phyloP scores from a whole-genome alignment of 2,329 filamentous ascomycete genomes.

The Ophiocordyceps polyrhachis-furcata region DNA sequence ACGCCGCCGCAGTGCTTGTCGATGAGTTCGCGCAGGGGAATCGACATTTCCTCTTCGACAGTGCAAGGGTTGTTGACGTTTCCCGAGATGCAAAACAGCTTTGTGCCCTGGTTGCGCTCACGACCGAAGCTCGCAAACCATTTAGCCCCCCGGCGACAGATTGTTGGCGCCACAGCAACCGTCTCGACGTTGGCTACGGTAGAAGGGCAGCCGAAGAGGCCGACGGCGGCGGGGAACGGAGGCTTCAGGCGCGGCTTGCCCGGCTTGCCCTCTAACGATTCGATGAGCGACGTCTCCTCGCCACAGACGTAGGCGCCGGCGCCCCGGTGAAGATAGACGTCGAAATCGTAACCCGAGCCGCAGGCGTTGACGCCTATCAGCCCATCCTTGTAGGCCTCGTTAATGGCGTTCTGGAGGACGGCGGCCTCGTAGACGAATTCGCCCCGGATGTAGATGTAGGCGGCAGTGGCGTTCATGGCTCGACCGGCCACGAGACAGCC shows the following conservation, averaged over 20 bases:
- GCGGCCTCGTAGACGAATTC: slow-evolving; percentile 96
- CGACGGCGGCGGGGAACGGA: slow-evolving; percentile 91
- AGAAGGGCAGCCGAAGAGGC: slow-evolving; percentile 93
- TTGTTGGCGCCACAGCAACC: slow-evolving; percentile 84
- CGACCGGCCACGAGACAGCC: slow-evolving; percentile 89
- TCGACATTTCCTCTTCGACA: slow-evolving; percentile 99
- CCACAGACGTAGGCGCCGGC: slow-evolving; percentile 96
- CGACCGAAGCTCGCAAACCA: slow-evolving; percentile 94
- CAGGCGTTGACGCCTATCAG: slow-evolving; percentile 98
- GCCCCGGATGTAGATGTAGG: slow-evolving; percentile 98
- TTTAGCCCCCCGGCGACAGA: slow-evolving; percentile 73
- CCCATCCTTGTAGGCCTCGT: slow-evolving; percentile 89
- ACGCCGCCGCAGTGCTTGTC: slow-evolving; percentile 98
- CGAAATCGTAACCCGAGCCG: slow-evolving; percentile 91
- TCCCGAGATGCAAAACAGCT: slow-evolving; percentile 95
- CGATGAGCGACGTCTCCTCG: slow-evolving; percentile 94
- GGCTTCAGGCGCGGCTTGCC: slow-evolving; percentile 98
- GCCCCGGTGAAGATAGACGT: slow-evolving; percentile 90
- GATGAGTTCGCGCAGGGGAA: slow-evolving; percentile 85
- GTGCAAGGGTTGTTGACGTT: slow-evolving; percentile 98
- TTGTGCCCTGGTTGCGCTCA: slow-evolving; percentile 91
- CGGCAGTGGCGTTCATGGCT: slow-evolving; percentile 96
- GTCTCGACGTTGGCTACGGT: slow-evolving; percentile 98
- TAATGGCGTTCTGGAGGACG: slow-evolving; percentile 83
- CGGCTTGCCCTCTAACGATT: slow-evolving; percentile 95